Percentiles rank a stretch among this genome's conserved stretches.
phyloP scores from a whole-genome alignment of 2,329 filamentous ascomycete genomes.

The Colletotrichum chlorophyti region DNA sequence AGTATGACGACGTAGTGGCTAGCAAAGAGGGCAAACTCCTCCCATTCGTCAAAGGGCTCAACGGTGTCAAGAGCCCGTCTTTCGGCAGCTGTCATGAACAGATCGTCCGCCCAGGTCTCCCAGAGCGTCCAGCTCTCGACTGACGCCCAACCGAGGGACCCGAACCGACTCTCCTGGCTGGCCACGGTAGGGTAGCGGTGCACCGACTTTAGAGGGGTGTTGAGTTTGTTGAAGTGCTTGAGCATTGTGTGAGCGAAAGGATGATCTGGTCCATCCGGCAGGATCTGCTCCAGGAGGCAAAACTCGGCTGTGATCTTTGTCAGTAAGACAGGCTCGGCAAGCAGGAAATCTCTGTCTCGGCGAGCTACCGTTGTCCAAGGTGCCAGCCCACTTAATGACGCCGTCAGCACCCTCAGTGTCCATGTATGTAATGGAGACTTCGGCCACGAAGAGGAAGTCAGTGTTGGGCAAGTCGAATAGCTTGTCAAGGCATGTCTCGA shows the following conservation, averaged over 20 bases:
- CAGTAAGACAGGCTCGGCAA: constrained; percentile 25
- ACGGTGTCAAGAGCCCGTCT: constrained; percentile 69
- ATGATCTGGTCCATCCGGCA: constrained; percentile 78
- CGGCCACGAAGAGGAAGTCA: constrained; percentile 80
- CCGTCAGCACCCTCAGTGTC: constrained; percentile 74
- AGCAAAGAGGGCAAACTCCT: constrained; percentile 86
- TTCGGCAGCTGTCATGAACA: constrained; percentile 67
- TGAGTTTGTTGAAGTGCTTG: constrained; percentile 80
- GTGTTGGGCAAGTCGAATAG: constrained; percentile 58
- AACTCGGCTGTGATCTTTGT: constrained; percentile 68
- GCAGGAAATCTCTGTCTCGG: constrained; percentile 32
- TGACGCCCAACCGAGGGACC: constrained; percentile 69
- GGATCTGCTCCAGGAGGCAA: constrained; percentile 84
- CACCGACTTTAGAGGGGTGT: constrained; percentile 79
- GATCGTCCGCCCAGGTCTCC: constrained; percentile 78
- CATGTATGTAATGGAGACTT: constrained; percentile 94
- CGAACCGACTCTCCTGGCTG: constrained; percentile 75
- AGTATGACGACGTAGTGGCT: constrained; percentile 84
- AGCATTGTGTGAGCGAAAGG: constrained; percentile 91
- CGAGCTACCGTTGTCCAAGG: constrained; percentile 72
- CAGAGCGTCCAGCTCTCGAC: constrained; percentile 75
- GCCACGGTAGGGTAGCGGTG: constrained; percentile 69
- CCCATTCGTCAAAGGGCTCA: constrained; percentile 95
- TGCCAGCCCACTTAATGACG: constrained; percentile 80
- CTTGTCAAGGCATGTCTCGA: constrained; percentile 65